A percentile compares a stretch with the other conserved stretches of the same genome.
Evolutionary conservation across 225 moss, liverwort and hornwort species (phyloP).

Genomic region (Marchantia paleacea): DNA sequence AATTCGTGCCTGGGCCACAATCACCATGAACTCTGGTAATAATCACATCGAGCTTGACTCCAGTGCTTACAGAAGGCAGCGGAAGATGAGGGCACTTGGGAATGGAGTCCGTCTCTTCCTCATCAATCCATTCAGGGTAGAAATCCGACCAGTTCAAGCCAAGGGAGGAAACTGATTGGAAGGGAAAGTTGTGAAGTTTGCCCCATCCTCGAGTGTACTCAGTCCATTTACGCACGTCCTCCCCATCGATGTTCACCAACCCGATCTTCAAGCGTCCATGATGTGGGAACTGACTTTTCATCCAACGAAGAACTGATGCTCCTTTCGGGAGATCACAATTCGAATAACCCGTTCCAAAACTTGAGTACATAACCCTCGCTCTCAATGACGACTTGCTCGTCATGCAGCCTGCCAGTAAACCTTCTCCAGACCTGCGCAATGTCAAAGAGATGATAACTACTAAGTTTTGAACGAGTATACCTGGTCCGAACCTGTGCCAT

Average conservation of each 20-base stretch:
- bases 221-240: slow-evolving; percentile 55
- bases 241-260: slow-evolving; percentile 52
- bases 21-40: slow-evolving; percentile 43
- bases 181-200: slow-evolving; percentile 36
- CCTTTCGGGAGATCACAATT: slow-evolving; percentile 36
- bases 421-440: slow-evolving; percentile 9
- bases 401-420: slow-evolving; percentile 1
- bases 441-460: neutral
- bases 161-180: slow-evolving; percentile 33
- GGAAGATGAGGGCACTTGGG: slow-evolving; percentile 61
- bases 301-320: slow-evolving; percentile 27
- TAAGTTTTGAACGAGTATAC: too few relatives aligned
- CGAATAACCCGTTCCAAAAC: slow-evolving; percentile 16
- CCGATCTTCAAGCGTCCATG: slow-evolving; percentile 50
- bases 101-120: slow-evolving; percentile 33
- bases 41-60: slow-evolving; percentile 53
- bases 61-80: slow-evolving; percentile 39
- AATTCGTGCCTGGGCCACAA: slow-evolving; percentile 21
- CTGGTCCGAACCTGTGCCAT: too few relatives aligned
- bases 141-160: slow-evolving; percentile 57
- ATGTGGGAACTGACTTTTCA: slow-evolving; percentile 20
- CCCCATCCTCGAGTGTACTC: slow-evolving; percentile 45
- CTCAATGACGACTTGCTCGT: neutral
- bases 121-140: slow-evolving; percentile 85
- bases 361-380: slow-evolving; percentile 15